phyloP scores from a whole-genome alignment of 805 yeast genomes.

The Kuraishia piskuri region DNA sequence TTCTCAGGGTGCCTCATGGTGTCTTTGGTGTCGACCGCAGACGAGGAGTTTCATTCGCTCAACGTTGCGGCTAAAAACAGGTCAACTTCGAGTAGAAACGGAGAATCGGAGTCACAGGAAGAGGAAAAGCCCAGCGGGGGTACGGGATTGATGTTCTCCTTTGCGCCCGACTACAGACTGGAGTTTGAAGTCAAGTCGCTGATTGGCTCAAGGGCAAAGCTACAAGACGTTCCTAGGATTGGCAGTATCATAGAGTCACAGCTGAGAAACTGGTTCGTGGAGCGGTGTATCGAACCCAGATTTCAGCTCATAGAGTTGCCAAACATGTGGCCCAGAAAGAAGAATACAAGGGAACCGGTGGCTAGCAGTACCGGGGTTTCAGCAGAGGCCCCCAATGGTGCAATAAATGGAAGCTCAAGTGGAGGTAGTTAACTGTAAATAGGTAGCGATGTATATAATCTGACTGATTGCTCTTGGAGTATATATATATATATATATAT shows the following conservation, averaged over 20 bases:
- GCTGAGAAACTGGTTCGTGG: conserved; percentile 82
- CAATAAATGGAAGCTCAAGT: neutral
- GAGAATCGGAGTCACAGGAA: conserved; percentile 10
- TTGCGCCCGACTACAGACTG: conserved; percentile 82
- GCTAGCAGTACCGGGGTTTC: conserved; percentile 5
- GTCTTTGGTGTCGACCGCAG: conserved; percentile 45
- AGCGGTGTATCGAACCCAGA: conserved; percentile 89
- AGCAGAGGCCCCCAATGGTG: neutral
- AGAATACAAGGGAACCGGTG: conserved; percentile 38
- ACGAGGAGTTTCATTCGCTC: conserved; percentile 17
- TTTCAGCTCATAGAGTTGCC: conserved; percentile 83
- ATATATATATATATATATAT: conserved; percentile 1
- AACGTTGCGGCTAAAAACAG: conserved; percentile 3
- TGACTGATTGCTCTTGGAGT: too few species aligned
- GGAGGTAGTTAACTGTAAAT: neutral
- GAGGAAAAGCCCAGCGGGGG: conserved; percentile 21
- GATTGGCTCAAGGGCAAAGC: conserved; percentile 86
- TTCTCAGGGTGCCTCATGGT: conserved; percentile 87
- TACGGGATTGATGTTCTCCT: conserved; percentile 79
- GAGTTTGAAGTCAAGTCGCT: conserved; percentile 85
- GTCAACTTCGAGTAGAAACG: conserved; percentile 14
- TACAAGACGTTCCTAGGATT: conserved; percentile 90
- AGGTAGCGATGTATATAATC: neutral
- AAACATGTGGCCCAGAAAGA: conserved; percentile 74
- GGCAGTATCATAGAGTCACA: conserved; percentile 76